phyloP scores from a whole-genome alignment of 192 early-diverging fungal species.

The Thoreauomyces humboldtii region DNA sequence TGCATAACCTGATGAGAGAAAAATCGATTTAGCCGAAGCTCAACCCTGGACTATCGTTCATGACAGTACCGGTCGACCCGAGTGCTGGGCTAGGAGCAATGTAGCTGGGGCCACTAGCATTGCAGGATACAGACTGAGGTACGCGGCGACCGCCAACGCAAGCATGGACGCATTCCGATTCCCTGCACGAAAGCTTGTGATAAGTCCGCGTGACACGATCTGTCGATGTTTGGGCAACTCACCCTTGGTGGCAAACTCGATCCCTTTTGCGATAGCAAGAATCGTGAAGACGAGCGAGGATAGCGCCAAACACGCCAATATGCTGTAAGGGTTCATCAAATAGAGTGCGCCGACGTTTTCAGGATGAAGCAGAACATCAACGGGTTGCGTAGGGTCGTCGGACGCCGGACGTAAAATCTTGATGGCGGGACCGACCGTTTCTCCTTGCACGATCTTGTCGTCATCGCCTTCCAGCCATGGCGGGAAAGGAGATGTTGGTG shows the following conservation, averaged over 20 bases:
- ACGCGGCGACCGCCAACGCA: constrained; percentile 75
- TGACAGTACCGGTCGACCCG: not conserved
- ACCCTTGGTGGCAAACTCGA: constrained; percentile 66
- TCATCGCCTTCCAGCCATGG: constrained; percentile 2
- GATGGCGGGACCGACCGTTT: not conserved
- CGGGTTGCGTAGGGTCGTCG: constrained; percentile 35
- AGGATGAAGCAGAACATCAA: constrained; percentile 33
- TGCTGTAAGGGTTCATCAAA: constrained; percentile 82
- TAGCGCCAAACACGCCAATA: constrained; percentile 70
- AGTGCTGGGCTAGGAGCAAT: constrained; percentile 40
- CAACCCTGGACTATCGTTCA: too few relatives aligned
- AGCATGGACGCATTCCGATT: constrained; percentile 57
- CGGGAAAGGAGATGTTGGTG: too few relatives aligned
- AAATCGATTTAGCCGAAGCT: too few relatives aligned
- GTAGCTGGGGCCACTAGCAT: constrained; percentile 70
- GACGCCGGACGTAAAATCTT: not conserved
- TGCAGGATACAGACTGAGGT: constrained; percentile 83
- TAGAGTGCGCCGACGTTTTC: constrained; percentile 51
- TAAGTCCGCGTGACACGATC: not conserved
- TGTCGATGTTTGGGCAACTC: constrained; percentile 9
- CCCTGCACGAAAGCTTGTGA: constrained; percentile 32
- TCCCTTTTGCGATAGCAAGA: constrained; percentile 66
- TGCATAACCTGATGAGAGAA: not conserved
- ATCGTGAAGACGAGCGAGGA: constrained; percentile 78
- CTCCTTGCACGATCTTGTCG: not conserved